Percentiles rank a stretch among this genome's conserved stretches.
These are phyloP conservation scores for Hypoxylon sp. DNA, from an alignment of 2,329 filamentous ascomycete genomes.

Conservation along the genomic window DNA sequence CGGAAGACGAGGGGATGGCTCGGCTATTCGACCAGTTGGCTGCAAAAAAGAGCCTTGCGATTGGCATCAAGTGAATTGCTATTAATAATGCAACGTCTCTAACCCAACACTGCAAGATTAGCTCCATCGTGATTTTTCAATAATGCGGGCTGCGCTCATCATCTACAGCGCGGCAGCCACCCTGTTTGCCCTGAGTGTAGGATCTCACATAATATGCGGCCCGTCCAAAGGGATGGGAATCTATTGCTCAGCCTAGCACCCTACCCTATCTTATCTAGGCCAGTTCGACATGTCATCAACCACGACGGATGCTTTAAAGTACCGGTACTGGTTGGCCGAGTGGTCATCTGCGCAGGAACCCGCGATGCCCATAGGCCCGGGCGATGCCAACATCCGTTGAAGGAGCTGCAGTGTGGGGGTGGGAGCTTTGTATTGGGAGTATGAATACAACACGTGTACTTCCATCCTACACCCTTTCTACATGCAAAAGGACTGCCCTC, in stretches of 20 bases:
- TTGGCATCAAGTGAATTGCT: constrained; percentile 13
- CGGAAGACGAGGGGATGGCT: constrained; percentile 35
- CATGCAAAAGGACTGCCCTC: constrained; percentile 15
- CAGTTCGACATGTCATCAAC: constrained; percentile 50
- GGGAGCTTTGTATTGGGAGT: constrained; percentile 34
- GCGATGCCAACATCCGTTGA: constrained; percentile 38
- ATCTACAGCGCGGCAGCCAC: constrained; percentile 22
- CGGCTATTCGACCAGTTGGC: constrained; percentile 29
- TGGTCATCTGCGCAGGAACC: constrained; percentile 58
- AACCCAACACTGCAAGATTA: constrained; percentile 10
- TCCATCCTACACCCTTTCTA: constrained; percentile 28
- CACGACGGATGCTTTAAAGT: constrained; percentile 42
- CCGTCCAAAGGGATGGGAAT: constrained; percentile 44
- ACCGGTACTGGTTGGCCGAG: constrained; percentile 38
- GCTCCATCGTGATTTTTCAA: constrained; percentile 24
- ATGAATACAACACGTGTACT: constrained; percentile 39
- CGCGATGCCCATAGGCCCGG: constrained; percentile 54
- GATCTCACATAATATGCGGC: constrained; percentile 46
- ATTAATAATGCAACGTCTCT: constrained; percentile 35
- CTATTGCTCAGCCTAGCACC: constrained; percentile 41
- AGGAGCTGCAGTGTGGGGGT: constrained; percentile 40
- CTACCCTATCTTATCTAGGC: constrained; percentile 39
- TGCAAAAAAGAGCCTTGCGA: constrained; percentile 4
- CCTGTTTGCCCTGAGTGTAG: constrained; percentile 25
- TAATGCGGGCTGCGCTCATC: constrained; percentile 27